Percentiles rank a stretch among this genome's conserved stretches.
Conservation (phyloP, 2,329 filamentous ascomycete species). For the Fusarium sp. region DNA sequence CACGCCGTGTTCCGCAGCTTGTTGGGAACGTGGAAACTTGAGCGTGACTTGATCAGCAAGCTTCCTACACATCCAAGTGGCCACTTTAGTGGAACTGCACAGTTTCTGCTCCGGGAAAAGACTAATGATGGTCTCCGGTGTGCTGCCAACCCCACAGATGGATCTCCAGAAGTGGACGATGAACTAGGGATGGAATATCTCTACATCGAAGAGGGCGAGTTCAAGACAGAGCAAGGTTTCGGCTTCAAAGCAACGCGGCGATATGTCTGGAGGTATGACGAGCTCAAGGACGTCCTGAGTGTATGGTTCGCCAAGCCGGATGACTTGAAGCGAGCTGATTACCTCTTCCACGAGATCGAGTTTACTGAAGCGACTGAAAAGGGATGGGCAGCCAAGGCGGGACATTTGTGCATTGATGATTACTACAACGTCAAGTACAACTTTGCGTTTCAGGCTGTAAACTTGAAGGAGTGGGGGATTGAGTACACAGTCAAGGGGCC, state of each 20-base stretch:
- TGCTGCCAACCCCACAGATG: constrained; percentile 30
- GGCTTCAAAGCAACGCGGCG: constrained; percentile 68
- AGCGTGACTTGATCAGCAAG: constrained; percentile 62
- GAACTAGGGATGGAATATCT: constrained; percentile 66
- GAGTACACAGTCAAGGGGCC: constrained; percentile 73
- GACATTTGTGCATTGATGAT: constrained; percentile 75
- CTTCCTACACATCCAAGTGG: constrained; percentile 68
- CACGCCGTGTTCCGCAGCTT: constrained; percentile 74
- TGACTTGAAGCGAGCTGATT: constrained; percentile 68
- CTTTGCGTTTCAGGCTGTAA: constrained; percentile 67
- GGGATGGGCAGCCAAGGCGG: constrained; percentile 69
- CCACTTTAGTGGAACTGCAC: constrained; percentile 68
- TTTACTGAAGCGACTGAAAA: constrained; percentile 55
- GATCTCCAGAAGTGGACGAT: constrained; percentile 32
- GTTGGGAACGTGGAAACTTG: constrained; percentile 72
- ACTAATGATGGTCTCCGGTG: constrained; percentile 61
- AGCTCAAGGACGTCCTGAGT: constrained; percentile 65
- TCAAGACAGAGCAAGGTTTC: constrained; percentile 63
- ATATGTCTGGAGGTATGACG: constrained; percentile 76
- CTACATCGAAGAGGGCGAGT: constrained; percentile 72
- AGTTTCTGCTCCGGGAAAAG: constrained; percentile 68
- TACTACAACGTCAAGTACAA: constrained; percentile 74
- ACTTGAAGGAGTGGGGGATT: constrained; percentile 65
- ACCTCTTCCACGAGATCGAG: constrained; percentile 77
- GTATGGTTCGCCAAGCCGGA: constrained; percentile 77